Percentiles rank a stretch among this genome's conserved stretches.
Conservation (phyloP, 257 asterid species). For the Petunia axillaris region DNA sequence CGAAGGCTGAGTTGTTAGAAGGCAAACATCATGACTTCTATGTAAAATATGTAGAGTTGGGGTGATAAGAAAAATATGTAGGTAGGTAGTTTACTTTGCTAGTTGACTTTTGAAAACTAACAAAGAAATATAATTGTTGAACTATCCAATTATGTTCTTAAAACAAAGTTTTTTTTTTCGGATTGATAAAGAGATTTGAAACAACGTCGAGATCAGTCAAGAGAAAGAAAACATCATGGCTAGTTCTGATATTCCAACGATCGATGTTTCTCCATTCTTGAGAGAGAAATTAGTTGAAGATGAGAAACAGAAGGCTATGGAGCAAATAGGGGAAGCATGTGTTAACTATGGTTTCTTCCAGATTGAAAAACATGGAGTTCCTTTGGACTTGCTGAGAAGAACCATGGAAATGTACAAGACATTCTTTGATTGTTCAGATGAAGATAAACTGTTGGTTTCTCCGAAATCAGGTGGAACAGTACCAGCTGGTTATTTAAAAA, state of each 20-base stretch:
- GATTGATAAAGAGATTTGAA: no score
- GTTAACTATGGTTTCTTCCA: constrained; percentile 50
- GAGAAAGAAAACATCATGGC: not conserved
- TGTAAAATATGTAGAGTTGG: no score
- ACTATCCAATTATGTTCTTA: no score
- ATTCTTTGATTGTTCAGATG: constrained; percentile 42
- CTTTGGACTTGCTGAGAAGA: constrained; percentile 34
- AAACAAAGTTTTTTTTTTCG: no score
- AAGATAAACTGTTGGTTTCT: constrained; percentile 41
- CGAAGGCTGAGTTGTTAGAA: no score
- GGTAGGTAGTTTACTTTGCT: no score
- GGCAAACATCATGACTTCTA: no score
- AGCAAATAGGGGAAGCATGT: constrained; percentile 34
- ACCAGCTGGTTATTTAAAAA: constrained; percentile 53
- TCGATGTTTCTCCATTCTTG: not conserved
- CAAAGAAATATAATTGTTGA: no score
- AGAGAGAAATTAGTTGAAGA: not conserved
- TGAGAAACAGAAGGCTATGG: constrained; percentile 24
- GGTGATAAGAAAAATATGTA: no score
- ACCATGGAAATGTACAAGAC: constrained; percentile 39
- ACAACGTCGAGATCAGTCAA: no score
- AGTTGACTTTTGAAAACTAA: no score
- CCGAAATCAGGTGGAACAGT: constrained; percentile 38
- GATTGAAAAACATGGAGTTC: constrained; percentile 47
- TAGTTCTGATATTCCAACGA: no score